phyloP scores from a whole-genome alignment of 257 asterid genomes.

The Solanum etuberosum region DNA sequence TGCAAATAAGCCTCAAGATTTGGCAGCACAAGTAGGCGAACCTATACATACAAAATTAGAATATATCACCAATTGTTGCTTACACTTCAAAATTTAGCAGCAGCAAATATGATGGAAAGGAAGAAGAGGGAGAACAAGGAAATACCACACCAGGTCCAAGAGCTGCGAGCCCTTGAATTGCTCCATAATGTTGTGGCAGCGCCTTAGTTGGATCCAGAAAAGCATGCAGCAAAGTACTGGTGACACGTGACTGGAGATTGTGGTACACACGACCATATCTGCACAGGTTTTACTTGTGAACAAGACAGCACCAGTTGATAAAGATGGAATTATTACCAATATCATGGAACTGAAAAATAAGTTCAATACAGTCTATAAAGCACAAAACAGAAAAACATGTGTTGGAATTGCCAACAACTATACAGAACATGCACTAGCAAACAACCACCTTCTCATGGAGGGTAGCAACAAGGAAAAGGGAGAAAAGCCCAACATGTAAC shows the following conservation, averaged over 20 bases:
- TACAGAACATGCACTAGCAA: not conserved
- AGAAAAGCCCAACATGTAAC: not conserved
- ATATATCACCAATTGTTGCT: not conserved
- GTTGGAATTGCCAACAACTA: not conserved
- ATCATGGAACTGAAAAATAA: not conserved
- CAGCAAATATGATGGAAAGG: not conserved
- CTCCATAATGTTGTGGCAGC: conserved; percentile 94
- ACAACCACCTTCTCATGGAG: not conserved
- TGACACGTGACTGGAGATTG: conserved; percentile 81
- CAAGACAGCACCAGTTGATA: not conserved
- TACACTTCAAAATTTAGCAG: not conserved
- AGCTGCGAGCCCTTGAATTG: conserved; percentile 87
- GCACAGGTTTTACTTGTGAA: not conserved
- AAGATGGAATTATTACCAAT: not conserved
- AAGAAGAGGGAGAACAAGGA: conserved; percentile 1
- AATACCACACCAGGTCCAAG: conserved; percentile 90
- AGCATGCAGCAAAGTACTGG: conserved; percentile 69
- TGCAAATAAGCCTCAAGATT: conserved; percentile 70
- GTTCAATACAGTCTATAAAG: not conserved
- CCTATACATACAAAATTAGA: conserved; percentile 34
- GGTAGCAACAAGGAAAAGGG: not conserved
- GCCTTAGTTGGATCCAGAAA: conserved; percentile 86
- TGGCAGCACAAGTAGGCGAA: conserved; percentile 71
- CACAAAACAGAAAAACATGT: not conserved
- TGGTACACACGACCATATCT: conserved; percentile 62